Conservation (phyloP, 2,329 filamentous ascomycete genomes). For the Trichoderma brevicompactum region DNA sequence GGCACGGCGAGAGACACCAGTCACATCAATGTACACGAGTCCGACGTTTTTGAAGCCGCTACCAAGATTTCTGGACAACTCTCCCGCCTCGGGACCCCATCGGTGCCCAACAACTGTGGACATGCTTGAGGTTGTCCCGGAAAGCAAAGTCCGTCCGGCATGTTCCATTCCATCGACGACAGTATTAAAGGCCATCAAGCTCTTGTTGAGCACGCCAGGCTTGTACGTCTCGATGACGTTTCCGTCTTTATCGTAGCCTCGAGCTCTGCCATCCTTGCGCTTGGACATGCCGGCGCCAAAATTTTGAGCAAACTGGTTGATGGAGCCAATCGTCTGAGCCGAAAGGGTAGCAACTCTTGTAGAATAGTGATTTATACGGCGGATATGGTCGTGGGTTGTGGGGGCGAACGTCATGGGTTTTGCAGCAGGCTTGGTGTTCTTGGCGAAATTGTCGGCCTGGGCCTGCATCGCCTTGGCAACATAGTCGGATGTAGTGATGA, state of each 20-base stretch:
- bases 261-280: conserved; percentile 56
- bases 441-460: conserved; percentile 79
- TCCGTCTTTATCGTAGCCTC: conserved; percentile 72
- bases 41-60: conserved; percentile 95
- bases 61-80: conserved; percentile 74
- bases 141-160: conserved; percentile 77
- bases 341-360: conserved; percentile 77
- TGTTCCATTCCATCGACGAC: conserved; percentile 93
- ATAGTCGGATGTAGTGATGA: conserved; percentile 84
- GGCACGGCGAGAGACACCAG: conserved; percentile 85
- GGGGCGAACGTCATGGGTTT: conserved; percentile 89
- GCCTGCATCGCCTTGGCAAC: conserved; percentile 76
- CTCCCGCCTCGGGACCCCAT: conserved; percentile 84
- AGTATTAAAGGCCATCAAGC: conserved; percentile 93
- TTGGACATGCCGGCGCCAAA: conserved; percentile 72
- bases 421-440: conserved; percentile 74
- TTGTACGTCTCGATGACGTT: conserved; percentile 71
- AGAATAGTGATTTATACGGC: conserved; percentile 88
- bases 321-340: conserved; percentile 82
- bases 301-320: conserved; percentile 85
- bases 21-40: conserved; percentile 94
- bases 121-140: conserved; percentile 75
- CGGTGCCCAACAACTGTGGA: conserved; percentile 86
- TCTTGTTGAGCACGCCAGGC: conserved; percentile 92
- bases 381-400: conserved; percentile 79